Evolutionary conservation across 768 basidiomycete genomes (phyloP).

Genomic region (Vararia minispora): DNA sequence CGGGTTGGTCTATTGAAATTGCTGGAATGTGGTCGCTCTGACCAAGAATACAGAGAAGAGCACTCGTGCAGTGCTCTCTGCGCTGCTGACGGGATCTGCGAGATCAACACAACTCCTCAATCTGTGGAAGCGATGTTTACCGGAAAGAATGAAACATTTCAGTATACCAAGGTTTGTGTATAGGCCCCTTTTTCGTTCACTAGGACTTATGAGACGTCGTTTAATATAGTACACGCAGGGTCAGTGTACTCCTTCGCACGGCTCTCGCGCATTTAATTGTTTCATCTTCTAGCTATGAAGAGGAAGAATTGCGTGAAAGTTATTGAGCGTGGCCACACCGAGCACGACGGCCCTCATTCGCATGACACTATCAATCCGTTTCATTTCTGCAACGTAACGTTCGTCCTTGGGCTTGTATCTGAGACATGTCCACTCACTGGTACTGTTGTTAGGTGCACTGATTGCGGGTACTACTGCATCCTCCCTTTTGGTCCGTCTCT

Average conservation of each 20-base stretch:
- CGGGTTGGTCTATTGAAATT: conserved; percentile 28
- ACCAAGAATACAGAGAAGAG: conserved; percentile 28
- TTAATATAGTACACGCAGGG: conserved; percentile 40
- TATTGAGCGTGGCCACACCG: conserved; percentile 30
- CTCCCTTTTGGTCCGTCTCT: conserved; percentile 35
- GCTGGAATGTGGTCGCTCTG: background rate
- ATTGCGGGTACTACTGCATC: conserved; percentile 49
- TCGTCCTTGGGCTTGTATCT: conserved; percentile 3
- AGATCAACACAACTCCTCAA: conserved; percentile 47
- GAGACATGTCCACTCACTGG: no score
- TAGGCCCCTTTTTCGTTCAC: background rate
- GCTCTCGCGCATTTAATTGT: background rate
- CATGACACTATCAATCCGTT: conserved; percentile 37
- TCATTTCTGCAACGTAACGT: conserved; percentile 46
- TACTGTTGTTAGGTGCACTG: conserved; percentile 29
- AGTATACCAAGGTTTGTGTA: conserved; percentile 45
- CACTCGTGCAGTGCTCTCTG: conserved; percentile 38
- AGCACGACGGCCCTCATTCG: conserved; percentile 36
- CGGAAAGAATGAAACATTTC: conserved; percentile 47
- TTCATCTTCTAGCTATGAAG: conserved; percentile 28
- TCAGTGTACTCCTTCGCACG: conserved; percentile 11
- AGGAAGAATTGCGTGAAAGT: conserved; percentile 37
- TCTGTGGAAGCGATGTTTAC: conserved; percentile 53
- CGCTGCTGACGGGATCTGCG: conserved; percentile 36
- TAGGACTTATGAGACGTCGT: background rate